Evolutionary conservation across 2,329 filamentous ascomycete genomes (phyloP).

Genomic region (Calonectria multiphialidica): DNA sequence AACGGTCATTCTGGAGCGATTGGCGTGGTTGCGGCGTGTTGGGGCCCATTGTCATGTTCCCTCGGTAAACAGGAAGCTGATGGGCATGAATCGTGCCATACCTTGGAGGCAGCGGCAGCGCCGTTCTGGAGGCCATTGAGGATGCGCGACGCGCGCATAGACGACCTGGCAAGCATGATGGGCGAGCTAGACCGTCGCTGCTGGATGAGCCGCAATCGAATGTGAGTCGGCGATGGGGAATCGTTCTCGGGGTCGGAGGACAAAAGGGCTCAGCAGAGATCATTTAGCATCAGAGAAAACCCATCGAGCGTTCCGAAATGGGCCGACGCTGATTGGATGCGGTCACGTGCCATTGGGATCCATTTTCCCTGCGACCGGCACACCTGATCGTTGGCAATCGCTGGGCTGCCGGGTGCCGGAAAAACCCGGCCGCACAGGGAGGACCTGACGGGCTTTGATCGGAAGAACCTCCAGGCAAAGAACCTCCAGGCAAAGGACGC

Average conservation of each 20-base stretch:
- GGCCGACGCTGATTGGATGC: conserved; percentile 55
- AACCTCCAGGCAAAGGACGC: neutral
- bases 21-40: conserved; percentile 41
- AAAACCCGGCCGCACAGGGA: conserved; percentile 13
- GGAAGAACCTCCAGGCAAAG: too few relatives aligned
- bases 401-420: conserved; percentile 10
- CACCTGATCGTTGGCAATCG: conserved; percentile 25
- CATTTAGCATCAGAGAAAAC: conserved; percentile 54
- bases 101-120: conserved; percentile 79
- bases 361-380: conserved; percentile 37
- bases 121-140: conserved; percentile 83
- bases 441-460: conserved; percentile 4
- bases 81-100: conserved; percentile 63
- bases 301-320: conserved; percentile 58
- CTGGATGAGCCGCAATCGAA: conserved; percentile 51
- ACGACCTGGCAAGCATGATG: conserved; percentile 94
- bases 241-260: conserved; percentile 53
- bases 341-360: conserved; percentile 48
- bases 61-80: conserved; percentile 50
- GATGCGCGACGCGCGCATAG: conserved; percentile 88
- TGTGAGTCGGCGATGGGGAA: conserved; percentile 51
- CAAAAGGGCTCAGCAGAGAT: conserved; percentile 55
- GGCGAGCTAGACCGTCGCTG: conserved; percentile 57
- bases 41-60: conserved; percentile 44
- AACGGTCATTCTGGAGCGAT: conserved; percentile 42